Evolutionary conservation across 148 eudicot genomes (phyloP).

Genomic region (Chenopodium quinoa): DNA sequence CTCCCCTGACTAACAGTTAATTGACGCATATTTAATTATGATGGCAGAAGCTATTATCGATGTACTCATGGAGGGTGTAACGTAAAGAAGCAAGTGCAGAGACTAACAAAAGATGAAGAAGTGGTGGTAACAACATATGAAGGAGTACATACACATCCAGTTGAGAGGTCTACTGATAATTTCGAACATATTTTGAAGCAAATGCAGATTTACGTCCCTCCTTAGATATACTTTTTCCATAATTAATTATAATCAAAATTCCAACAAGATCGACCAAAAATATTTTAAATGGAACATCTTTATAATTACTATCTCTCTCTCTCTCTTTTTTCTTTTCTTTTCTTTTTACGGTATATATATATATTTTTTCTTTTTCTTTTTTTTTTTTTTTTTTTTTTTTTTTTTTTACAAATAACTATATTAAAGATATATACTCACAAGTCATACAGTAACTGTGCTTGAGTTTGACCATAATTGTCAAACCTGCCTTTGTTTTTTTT

Average conservation of each 20-base stretch:
- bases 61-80: constrained; percentile 45
- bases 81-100: constrained; percentile 53
- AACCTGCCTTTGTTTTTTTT: no score
- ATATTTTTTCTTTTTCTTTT: no score
- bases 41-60: constrained; percentile 38
- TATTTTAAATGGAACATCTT: not conserved
- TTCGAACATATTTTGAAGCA: constrained; percentile 49
- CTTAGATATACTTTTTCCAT: constrained; percentile 7
- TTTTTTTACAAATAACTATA: no score
- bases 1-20: no score
- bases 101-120: constrained; percentile 40
- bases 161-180: constrained; percentile 44
- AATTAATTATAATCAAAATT: not conserved
- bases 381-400: no score
- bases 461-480: no score
- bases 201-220: constrained; percentile 52
- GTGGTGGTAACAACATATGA: constrained; percentile 46
- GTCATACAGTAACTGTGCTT: no score
- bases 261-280: not conserved
- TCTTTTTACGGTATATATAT: no score
- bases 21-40: not conserved
- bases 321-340: not conserved
- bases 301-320: not conserved
- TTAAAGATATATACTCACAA: no score
- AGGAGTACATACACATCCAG: constrained; percentile 42